Evolutionary conservation across 257 asterid genomes (phyloP).

Genomic region (Nicotiana knightiana): DNA sequence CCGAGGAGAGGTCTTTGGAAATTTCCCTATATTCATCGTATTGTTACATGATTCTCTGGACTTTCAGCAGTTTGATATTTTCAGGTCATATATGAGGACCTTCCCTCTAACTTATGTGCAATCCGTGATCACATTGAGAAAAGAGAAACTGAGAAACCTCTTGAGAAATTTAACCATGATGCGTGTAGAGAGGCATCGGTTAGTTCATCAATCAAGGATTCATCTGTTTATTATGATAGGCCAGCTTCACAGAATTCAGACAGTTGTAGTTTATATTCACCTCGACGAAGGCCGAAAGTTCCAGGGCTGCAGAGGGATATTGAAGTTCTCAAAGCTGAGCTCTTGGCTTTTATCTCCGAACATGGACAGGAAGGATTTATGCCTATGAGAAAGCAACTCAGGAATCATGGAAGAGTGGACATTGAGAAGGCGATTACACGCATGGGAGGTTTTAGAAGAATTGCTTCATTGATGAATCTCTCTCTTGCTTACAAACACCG

Average conservation of each 20-base stretch:
- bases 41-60: not conserved
- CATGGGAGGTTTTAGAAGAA: slow-evolving; percentile 89
- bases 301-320: slow-evolving; percentile 85
- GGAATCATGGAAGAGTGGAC: slow-evolving; percentile 74
- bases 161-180: slow-evolving; percentile 14
- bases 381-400: slow-evolving; percentile 96
- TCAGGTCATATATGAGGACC: slow-evolving; percentile 94
- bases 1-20: not conserved
- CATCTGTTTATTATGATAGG: slow-evolving; percentile 14
- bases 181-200: slow-evolving; percentile 20
- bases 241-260: slow-evolving; percentile 28
- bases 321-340: slow-evolving; percentile 81
- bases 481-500: slow-evolving; percentile 93
- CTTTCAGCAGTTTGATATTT: slow-evolving; percentile 5
- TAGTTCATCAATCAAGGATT: slow-evolving; percentile 15
- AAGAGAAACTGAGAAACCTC: slow-evolving; percentile 28
- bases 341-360: slow-evolving; percentile 63
- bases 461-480: slow-evolving; percentile 69
- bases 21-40: not conserved
- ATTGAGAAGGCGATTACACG: slow-evolving; percentile 88
- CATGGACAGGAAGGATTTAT: slow-evolving; percentile 94
- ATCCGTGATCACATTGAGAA: slow-evolving; percentile 75
- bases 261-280: slow-evolving; percentile 31
- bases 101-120: slow-evolving; percentile 94
- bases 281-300: slow-evolving; percentile 62